Evolutionary conservation across 2,329 filamentous ascomycete species (phyloP).

Genomic region (Cladosporium colombiae): DNA sequence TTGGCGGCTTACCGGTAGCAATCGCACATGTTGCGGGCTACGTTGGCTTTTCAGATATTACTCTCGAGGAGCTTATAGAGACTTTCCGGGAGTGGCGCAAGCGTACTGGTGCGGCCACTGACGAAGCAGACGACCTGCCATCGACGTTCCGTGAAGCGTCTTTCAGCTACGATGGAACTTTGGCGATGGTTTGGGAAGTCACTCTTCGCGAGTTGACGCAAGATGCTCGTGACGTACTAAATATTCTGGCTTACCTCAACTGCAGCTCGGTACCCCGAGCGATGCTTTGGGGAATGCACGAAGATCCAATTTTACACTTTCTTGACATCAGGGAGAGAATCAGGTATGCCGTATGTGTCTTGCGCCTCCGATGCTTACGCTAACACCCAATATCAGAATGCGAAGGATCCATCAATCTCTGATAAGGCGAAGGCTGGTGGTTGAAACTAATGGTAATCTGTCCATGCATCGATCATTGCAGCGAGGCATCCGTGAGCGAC

Average conservation of each 20-base stretch:
- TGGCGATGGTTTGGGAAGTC: background rate
- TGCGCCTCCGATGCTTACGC: background rate
- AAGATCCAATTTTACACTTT: background rate
- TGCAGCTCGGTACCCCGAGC: background rate
- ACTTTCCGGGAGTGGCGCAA: conserved; percentile 8
- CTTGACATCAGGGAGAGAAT: background rate
- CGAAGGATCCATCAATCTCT: background rate
- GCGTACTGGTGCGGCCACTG: background rate
- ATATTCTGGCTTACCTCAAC: conserved; percentile 16
- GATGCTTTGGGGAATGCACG: conserved; percentile 6
- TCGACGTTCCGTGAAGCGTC: background rate
- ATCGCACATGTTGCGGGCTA: background rate
- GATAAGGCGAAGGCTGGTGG: background rate
- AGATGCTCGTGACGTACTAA: background rate
- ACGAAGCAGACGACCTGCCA: conserved; percentile 3
- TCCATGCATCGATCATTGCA: background rate
- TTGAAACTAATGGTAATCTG: background rate
- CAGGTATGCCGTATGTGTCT: background rate
- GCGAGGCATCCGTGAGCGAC: background rate
- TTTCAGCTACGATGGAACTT: background rate
- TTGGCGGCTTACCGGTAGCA: background rate
- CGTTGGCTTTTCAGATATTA: background rate
- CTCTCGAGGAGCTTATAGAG: background rate
- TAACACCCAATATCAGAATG: background rate
- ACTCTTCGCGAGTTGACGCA: background rate